Evolutionary conservation across 176 grass and related monocot genomes (phyloP).

Genomic region (Phyllostachys edulis): DNA sequence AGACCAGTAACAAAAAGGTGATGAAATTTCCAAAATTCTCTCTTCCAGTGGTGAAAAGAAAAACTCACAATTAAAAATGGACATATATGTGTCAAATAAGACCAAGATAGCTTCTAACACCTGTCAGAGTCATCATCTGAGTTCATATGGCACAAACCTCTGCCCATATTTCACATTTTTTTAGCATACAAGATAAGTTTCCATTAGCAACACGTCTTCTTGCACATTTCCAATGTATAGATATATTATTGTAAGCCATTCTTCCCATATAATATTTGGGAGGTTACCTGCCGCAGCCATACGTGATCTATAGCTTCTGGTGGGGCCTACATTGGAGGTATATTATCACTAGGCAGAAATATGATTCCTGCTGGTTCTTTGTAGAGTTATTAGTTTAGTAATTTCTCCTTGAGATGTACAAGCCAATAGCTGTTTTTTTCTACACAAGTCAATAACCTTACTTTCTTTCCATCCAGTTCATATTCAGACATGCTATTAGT

Average conservation of each 20-base stretch:
- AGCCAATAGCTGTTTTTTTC: neutral
- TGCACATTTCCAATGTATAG: conserved; percentile 3
- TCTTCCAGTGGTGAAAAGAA: neutral
- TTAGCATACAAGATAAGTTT: conserved; percentile 7
- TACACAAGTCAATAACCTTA: neutral
- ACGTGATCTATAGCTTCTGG: neutral
- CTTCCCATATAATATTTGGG: neutral
- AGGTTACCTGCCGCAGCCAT: neutral
- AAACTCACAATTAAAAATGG: neutral
- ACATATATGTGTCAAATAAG: neutral
- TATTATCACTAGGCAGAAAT: neutral
- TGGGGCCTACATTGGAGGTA: neutral
- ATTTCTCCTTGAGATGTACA: neutral
- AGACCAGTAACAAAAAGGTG: neutral
- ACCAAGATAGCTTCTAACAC: neutral
- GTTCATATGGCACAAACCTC: conserved; percentile 5
- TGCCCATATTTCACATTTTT: conserved; percentile 15
- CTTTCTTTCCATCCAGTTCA: neutral
- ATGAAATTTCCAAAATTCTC: neutral
- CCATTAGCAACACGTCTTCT: neutral
- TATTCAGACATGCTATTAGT: neutral
- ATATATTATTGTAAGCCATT: conserved; percentile 8
- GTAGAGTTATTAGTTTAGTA: neutral
- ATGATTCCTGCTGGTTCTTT: neutral
- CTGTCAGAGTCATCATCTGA: neutral